These are phyloP conservation scores for Mrakia frigida DNA, from an alignment of 768 basidiomycete genomes.

Conservation along the genomic window DNA sequence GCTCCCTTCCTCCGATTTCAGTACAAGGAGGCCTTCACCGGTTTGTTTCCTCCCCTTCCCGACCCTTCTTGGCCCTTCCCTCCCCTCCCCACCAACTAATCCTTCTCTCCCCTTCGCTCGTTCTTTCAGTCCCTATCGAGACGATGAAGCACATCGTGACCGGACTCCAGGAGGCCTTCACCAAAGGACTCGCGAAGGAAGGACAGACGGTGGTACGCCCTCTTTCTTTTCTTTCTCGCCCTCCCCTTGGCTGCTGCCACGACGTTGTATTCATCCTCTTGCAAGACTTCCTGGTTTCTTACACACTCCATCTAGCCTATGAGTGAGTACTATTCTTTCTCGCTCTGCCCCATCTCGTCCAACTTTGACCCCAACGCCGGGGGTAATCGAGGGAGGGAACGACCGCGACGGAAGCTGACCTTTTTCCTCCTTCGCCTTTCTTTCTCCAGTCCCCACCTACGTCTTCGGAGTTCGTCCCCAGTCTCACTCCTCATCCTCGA, in stretches of 20 bases:
- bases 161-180: slow-evolving; percentile 87
- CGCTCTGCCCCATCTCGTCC: neutral
- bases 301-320: slow-evolving; percentile 36
- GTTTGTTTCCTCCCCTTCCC: slow-evolving; percentile 32
- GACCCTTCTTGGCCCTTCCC: slow-evolving; percentile 38
- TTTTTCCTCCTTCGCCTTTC: slow-evolving; percentile 45
- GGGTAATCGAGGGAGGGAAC: neutral
- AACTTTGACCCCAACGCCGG: neutral
- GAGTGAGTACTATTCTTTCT: slow-evolving; percentile 36
- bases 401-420: neutral
- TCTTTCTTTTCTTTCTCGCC: slow-evolving; percentile 2
- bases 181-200: slow-evolving; percentile 72
- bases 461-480: slow-evolving; percentile 57
- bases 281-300: neutral
- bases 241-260: neutral
- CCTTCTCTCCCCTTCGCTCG: neutral
- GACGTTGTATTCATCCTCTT: neutral
- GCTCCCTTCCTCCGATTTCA: slow-evolving; percentile 39
- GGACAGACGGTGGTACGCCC: slow-evolving; percentile 79
- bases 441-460: slow-evolving; percentile 92
- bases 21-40: slow-evolving; percentile 73
- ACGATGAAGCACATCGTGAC: slow-evolving; percentile 79
- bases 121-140: slow-evolving; percentile 44
- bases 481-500: neutral
- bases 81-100: slow-evolving; percentile 70